phyloP scores from a whole-genome alignment of 352 stramenopile species.

The Pythium apleroticum region DNA sequence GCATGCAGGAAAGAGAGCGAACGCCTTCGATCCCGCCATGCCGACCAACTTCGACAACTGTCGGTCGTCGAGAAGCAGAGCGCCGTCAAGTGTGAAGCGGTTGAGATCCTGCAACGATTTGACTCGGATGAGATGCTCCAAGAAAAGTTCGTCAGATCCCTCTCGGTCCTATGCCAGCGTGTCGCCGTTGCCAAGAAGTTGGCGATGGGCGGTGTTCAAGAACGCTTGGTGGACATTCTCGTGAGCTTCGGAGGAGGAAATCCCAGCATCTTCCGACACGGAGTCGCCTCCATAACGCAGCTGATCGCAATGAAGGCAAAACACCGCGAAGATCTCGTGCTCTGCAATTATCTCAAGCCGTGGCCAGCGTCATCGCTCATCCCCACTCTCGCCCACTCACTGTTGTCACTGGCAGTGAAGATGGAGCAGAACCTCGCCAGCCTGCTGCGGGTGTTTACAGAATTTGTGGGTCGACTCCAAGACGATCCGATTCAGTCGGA shows the following conservation, averaged over 20 bases:
- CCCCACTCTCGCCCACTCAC: background rate
- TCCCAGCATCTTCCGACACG: constrained; percentile 2
- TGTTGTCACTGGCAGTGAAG: background rate
- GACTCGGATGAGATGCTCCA: constrained; percentile 2
- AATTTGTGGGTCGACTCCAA: background rate
- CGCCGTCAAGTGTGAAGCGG: constrained; percentile 23
- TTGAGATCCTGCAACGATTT: constrained; percentile 16
- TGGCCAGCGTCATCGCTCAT: constrained; percentile 12
- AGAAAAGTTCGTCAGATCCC: constrained; percentile 22
- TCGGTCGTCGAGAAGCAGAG: constrained; percentile 4
- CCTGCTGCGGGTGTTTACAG: background rate
- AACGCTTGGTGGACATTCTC: constrained; percentile 12
- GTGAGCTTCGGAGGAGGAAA: constrained; percentile 3
- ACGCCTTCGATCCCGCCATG: constrained; percentile 3
- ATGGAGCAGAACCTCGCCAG: background rate
- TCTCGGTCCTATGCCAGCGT: constrained; percentile 20
- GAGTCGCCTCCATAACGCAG: background rate
- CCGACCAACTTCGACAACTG: constrained; percentile 6
- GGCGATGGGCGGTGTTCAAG: constrained; percentile 17
- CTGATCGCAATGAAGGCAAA: constrained; percentile 8
- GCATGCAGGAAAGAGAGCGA: constrained; percentile 8
- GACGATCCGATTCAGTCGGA: background rate
- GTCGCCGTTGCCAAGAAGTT: constrained; percentile 16
- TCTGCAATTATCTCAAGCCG: constrained; percentile 17
- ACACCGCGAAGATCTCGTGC: constrained; percentile 4